These are phyloP conservation scores for Perkinsus olseni DNA, from an alignment of 169 alveolate genomes.

Conservation along the genomic window DNA sequence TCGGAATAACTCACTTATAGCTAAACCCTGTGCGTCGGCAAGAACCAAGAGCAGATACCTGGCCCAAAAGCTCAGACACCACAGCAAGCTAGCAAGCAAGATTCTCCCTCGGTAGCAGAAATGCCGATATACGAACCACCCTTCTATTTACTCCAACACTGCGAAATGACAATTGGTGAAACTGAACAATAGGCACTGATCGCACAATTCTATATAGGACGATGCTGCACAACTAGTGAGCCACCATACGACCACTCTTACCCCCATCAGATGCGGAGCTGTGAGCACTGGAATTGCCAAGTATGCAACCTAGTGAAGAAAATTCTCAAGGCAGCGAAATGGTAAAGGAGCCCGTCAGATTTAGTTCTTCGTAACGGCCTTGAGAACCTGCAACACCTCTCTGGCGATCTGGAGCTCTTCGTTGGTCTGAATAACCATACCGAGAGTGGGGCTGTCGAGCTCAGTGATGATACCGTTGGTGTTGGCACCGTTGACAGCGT, in stretches of 20 bases:
- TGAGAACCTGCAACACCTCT: neutral
- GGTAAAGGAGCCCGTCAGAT: neutral
- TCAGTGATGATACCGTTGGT: neutral
- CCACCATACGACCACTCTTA: too few species aligned
- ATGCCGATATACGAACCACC: neutral
- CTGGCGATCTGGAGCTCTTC: constrained; percentile 1
- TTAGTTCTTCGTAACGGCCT: neutral
- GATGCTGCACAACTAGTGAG: too few species aligned
- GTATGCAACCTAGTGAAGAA: neutral
- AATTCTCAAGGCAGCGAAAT: neutral
- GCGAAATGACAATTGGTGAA: neutral
- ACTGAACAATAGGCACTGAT: neutral
- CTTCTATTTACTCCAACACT: neutral
- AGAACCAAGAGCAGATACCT: too few species aligned
- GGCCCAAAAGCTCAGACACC: too few species aligned
- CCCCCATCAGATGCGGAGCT: too few species aligned
- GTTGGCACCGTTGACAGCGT: neutral
- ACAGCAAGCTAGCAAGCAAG: too few species aligned
- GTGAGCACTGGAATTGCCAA: too few species aligned
- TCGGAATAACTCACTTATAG: too few species aligned
- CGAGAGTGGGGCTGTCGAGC: neutral
- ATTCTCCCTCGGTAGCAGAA: too few species aligned
- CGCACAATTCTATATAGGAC: neutral
- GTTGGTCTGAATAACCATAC: neutral
- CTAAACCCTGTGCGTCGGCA: too few species aligned